Base-by-base conservation (phyloP, 2,329 filamentous ascomycete species). In the Aureobasidium uvarum region DNA sequence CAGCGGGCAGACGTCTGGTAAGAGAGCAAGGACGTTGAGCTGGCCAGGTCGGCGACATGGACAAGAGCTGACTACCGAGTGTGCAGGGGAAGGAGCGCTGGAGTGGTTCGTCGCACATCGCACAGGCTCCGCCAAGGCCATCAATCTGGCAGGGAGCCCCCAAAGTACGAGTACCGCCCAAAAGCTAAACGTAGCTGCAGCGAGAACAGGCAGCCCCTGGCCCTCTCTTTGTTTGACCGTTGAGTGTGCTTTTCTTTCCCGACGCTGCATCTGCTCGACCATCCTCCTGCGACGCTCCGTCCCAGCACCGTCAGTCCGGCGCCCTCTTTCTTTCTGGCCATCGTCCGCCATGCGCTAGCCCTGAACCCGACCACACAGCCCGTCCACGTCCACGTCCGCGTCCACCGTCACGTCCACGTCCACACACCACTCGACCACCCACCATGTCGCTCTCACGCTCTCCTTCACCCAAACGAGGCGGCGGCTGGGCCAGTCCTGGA, bases 401-500 rank as follows among this genome's bases (percentile, higher is more conserved):
- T n/a, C n/a, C n/a, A n/a, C n/a, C n/a, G n/a, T n/a, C n/a, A n/a
- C 36, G 45, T 51, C 58, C 33, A 63, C 31, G 45, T 51, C 58
- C 33, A 63, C 20, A 54, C 51, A 54, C 45, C 41, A 23, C n/a
- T 23, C 50, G 43, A 60, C 33, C n/a, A 20, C 28, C n/a, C 39
- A 31, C 51, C 50, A 96, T 96, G 93, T 90, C 90, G 70, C 80
- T 94, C 68, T 95, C 92, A 70, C 87, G 92, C 78, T 96, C 91
- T 74, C 91, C 93, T 59, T 96, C 92, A 65, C 94, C 93, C 68
- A 85, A 87, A 68, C 89, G 87, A 68, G 89, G 90, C 72, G 92
- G 91, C 74, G 92, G 92, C 71, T 97, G 94, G 93, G 87, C 91
- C 65, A 95, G 89, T 88, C 69, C 83, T 91, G 74, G 91, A 66